phyloP scores from a whole-genome alignment of 148 eudicot genomes.

The Vaccinium darrowii region DNA sequence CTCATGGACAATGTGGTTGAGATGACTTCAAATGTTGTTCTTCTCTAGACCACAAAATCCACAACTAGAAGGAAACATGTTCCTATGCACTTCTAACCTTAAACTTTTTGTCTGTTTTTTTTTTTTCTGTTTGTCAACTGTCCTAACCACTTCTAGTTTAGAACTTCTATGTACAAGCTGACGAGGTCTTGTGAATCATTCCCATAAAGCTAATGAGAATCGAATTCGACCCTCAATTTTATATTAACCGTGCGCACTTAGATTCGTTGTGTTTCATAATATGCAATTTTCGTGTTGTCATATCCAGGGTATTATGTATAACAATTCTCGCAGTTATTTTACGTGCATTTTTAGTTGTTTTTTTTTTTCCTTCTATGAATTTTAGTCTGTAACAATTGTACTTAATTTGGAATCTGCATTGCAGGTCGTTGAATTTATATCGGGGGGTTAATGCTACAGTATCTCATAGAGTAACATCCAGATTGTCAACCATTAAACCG shows the following conservation, averaged over 20 bases:
- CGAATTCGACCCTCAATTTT: neutral
- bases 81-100: neutral
- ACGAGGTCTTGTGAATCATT: neutral
- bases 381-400: neutral
- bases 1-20: neutral
- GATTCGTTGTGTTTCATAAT: neutral
- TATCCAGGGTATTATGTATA: no score
- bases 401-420: neutral
- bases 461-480: no score
- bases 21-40: neutral
- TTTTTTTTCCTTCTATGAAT: neutral
- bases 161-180: neutral
- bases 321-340: neutral
- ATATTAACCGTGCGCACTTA: neutral
- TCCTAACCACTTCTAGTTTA: neutral
- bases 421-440: neutral
- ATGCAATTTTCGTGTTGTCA: no score
- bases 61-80: neutral
- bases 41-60: neutral
- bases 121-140: neutral
- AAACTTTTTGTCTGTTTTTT: neutral
- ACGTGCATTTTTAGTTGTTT: neutral
- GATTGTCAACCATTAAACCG: no score
- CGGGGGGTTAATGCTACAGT: no score
- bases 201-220: neutral